phyloP scores from a whole-genome alignment of 164 flowering plant species.

The Aristolochia fimbriata region DNA sequence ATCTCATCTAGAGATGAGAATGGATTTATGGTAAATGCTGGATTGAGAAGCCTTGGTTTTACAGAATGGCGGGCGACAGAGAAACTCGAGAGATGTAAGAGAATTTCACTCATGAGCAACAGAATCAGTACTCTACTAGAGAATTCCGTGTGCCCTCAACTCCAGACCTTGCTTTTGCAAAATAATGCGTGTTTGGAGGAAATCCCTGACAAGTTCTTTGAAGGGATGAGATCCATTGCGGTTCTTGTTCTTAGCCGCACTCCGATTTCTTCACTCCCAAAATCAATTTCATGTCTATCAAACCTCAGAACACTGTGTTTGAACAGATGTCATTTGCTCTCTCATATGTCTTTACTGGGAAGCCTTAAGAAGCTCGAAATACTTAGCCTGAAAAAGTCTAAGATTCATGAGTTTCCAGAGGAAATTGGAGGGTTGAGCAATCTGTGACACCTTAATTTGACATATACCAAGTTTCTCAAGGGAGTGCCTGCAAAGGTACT shows the following conservation, averaged over 20 bases:
- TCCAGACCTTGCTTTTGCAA: constrained; percentile 2
- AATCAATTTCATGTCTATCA: constrained; percentile 1
- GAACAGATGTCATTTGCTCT: background rate
- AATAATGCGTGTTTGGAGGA: background rate
- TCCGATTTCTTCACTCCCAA: background rate
- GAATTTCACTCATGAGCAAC: constrained; percentile 2
- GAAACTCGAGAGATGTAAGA: background rate
- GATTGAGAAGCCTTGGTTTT: background rate
- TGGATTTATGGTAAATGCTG: background rate
- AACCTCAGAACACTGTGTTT: constrained; percentile 9
- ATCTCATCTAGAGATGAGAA: constrained; percentile 6
- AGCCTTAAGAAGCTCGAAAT: constrained; percentile 4
- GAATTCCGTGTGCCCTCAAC: constrained; percentile 1
- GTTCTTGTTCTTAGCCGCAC: constrained; percentile 5
- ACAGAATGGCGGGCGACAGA: constrained; percentile 10
- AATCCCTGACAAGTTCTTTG: constrained; percentile 7
- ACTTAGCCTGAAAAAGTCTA: background rate
- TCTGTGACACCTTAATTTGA: constrained; percentile 3
- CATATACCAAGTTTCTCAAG: background rate
- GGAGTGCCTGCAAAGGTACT: constrained; percentile 1
- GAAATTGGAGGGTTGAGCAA: constrained; percentile 2
- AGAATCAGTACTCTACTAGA: background rate
- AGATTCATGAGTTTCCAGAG: background rate
- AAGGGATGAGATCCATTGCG: constrained; percentile 4
- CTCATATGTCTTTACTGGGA: background rate